These are phyloP conservation scores for Takashimella tepidaria DNA, from an alignment of 1,284 basidiomycete genomes.

Conservation along the genomic window DNA sequence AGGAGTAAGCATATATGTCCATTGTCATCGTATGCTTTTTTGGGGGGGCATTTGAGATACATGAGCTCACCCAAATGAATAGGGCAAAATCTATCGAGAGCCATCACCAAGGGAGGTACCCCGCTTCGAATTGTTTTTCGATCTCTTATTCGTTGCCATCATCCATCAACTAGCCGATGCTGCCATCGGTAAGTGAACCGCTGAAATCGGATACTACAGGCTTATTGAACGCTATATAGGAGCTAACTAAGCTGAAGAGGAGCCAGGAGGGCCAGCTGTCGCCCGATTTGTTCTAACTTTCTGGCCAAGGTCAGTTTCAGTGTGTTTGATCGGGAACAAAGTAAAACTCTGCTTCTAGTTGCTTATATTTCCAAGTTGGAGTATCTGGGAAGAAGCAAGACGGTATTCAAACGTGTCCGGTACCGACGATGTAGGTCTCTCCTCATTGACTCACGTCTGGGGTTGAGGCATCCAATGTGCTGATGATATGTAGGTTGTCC, in stretches of 20 bases:
- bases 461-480: neutral
- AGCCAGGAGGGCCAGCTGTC: slow-evolving; percentile 24
- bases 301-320: slow-evolving; percentile 38
- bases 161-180: slow-evolving; percentile 48
- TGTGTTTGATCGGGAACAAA: neutral
- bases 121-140: slow-evolving; percentile 49
- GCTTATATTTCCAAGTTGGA: slow-evolving; percentile 23
- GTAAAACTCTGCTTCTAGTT: neutral
- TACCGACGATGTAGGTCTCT: slow-evolving; percentile 38
- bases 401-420: slow-evolving; percentile 44
- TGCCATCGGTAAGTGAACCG: slow-evolving; percentile 24
- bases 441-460: neutral
- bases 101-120: slow-evolving; percentile 22
- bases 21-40: slow-evolving; percentile 10
- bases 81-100: slow-evolving; percentile 32
- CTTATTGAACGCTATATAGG: neutral
- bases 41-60: neutral
- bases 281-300: slow-evolving; percentile 37
- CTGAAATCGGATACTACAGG: neutral
- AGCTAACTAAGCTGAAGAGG: slow-evolving; percentile 15
- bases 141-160: slow-evolving; percentile 48
- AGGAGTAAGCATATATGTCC: neutral
- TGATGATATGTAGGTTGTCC: slow-evolving; percentile 33
- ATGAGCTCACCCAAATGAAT: neutral
- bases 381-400: slow-evolving; percentile 47